phyloP scores from a whole-genome alignment of 1,139 yeast genomes.

The Debaryomyces robertsiae region DNA sequence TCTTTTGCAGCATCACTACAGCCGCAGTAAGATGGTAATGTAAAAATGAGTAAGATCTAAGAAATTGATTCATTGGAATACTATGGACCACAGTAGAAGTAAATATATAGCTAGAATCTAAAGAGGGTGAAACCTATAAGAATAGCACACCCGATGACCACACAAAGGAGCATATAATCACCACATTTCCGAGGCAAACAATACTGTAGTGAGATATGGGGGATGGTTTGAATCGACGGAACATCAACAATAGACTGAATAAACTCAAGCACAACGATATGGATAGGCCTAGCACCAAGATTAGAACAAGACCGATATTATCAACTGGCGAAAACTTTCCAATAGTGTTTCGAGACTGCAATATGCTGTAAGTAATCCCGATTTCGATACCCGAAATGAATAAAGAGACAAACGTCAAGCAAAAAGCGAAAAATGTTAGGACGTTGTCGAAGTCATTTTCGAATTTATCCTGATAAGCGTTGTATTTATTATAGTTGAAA shows the following conservation, averaged over 20 bases:
- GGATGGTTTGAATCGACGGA: slow-evolving; percentile 30
- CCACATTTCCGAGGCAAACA: not conserved
- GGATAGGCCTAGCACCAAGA: slow-evolving; percentile 37
- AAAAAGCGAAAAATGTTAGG: slow-evolving; percentile 42
- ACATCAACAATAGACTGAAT: slow-evolving; percentile 34
- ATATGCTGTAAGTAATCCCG: slow-evolving; percentile 44
- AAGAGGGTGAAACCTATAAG: not conserved
- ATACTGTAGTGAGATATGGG: slow-evolving; percentile 19
- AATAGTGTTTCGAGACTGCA: slow-evolving; percentile 25
- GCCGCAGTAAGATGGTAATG: too few relatives aligned
- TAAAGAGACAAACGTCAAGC: slow-evolving; percentile 36
- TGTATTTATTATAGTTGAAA: slow-evolving; percentile 1
- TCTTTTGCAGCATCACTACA: too few relatives aligned
- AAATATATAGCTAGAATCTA: not conserved
- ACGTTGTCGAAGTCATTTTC: slow-evolving; percentile 16
- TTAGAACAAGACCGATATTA: slow-evolving; percentile 37
- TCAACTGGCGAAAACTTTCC: slow-evolving; percentile 29
- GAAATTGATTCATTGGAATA: too few relatives aligned
- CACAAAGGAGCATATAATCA: too few relatives aligned
- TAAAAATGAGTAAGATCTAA: too few relatives aligned
- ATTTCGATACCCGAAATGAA: slow-evolving; percentile 47
- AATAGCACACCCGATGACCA: not conserved
- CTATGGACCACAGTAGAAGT: too few relatives aligned
- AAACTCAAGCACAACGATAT: slow-evolving; percentile 37
- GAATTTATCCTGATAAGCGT: slow-evolving; percentile 7